Base-by-base conservation (phyloP, 2,329 filamentous ascomycete genomes). In the Aspergillus ochraceoroseus region DNA sequence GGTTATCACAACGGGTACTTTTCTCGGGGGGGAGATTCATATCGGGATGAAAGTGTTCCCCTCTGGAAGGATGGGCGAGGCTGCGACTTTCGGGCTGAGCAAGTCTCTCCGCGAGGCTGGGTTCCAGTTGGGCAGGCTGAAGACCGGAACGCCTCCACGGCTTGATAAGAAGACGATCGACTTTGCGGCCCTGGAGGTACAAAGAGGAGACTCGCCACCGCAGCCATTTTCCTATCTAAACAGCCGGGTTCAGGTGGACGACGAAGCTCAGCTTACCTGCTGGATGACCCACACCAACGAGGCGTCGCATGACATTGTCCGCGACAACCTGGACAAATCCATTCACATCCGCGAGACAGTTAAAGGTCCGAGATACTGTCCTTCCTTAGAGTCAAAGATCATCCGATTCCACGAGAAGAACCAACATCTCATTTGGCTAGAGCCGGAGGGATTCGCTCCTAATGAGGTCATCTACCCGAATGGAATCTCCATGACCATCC, bases 301-400 rank as follows among this genome's bases (percentile, higher is more conserved):
- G 33, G 76, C 73, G 4, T 81, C 87, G 0, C 92, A 98, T 65
- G 79, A 85, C 11, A 77, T 98, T 34, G 83, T 95, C 44, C 80
- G 87, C 31, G 78, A 79, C 5, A 95, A 96, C 57, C 77, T 98
- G n/a, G 85, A 94, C 59, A 94, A 95, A 61, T 94, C 87, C 0
- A 85, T 98, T 23, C 92, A 98, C 60, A 96, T 98, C 48, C 81
- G 92, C 15, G 92, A 98, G 64, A 90, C 87, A 0, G 86, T 98
- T 37, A 92, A 87, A 57, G 92, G 92, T 0, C 92, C 92, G 1
- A 77, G 92, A 45, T 98, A 98, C 60, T 98, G 92, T 57, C 92
- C 92, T 2, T 96, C 90, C 0, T 71, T 98, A 3, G 92, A 98
- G 66, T 88, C 88, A 11, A 98, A 98, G 64, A 76, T 98, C 34